These are phyloP conservation scores for Epichloe scottii DNA, from an alignment of 2,329 filamentous ascomycete species.

Conservation along the genomic window DNA sequence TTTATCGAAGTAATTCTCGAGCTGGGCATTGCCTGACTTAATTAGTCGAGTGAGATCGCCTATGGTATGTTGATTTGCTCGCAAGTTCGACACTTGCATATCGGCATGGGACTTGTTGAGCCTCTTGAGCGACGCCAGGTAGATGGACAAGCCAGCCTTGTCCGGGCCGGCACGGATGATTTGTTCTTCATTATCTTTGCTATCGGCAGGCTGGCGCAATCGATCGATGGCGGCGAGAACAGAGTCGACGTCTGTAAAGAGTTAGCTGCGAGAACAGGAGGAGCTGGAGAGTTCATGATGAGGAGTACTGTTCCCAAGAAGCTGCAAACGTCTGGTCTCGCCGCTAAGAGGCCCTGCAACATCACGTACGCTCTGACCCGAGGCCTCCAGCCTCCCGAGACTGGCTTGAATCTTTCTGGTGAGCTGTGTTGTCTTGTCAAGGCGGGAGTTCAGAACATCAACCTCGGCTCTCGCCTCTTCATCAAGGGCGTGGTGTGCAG, in stretches of 20 bases:
- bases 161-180: constrained; percentile 83
- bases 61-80: constrained; percentile 82
- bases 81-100: constrained; percentile 79
- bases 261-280: constrained; percentile 8
- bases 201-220: constrained; percentile 80
- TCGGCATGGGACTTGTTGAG: constrained; percentile 74
- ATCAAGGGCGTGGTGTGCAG: constrained; percentile 39
- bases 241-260: constrained; percentile 60
- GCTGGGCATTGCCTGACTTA: constrained; percentile 64
- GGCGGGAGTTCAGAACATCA: constrained; percentile 56
- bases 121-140: constrained; percentile 80
- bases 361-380: constrained; percentile 81
- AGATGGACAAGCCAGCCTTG: constrained; percentile 68
- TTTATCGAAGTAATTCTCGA: constrained; percentile 75
- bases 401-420: constrained; percentile 94
- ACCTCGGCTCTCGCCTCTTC: constrained; percentile 59
- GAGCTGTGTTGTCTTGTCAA: constrained; percentile 85
- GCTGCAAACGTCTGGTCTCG: constrained; percentile 80
- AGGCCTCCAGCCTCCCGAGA: constrained; percentile 69
- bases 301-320: constrained; percentile 62
- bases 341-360: constrained; percentile 86
- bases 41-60: constrained; percentile 66
- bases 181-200: constrained; percentile 80
- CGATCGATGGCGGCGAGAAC: constrained; percentile 79
- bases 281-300: constrained; percentile 3